Base-by-base conservation (phyloP, 257 asterid species). In the Przewalskia tangutica region DNA sequence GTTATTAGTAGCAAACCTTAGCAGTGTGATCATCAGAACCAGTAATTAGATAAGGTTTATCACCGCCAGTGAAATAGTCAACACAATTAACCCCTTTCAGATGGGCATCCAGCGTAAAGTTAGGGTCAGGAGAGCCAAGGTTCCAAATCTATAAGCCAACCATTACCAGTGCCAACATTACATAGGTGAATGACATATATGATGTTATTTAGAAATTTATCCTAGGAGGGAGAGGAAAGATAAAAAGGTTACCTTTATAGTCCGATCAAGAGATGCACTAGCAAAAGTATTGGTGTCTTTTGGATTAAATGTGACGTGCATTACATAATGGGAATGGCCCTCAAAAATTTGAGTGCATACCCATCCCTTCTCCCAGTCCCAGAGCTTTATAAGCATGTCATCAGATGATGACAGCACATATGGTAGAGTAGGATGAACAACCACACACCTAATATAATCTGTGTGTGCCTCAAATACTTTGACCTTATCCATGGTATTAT, bases 281-380 rank as follows among this genome's bases (percentile, higher is more conserved):
- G 99, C 99, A 89, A 96, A 96, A 67, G 99, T 96, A 83, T 96
- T 94, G 70, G 98, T 96, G 82, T 96, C 99, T 88, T 96, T 96
- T 59, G 99, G 99, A 88, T 94, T 94, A 90, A 96, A 93, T 18
- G 98, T 93, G 84, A 96, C 99, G 91, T 96, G 99, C 99, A 96
- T 96, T 84, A 96, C 98, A 42, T 96, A 96, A 90, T 96, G 99
- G 82, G 99, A 96, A 85, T 96, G 99, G 63, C 98, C 99, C 89
- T 96, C 99, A 84, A 94, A 96, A 81, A 96, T 94, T 85, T 96
- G 99, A 85, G 98, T 94, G 90, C 98, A 94, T 38, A 83, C 83
- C 98, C 98, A 94, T 27, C 98, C 99, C 89, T 94, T 96, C 84
- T 96, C 99, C 99, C 99, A 96, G 89, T 96, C 99, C 99, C 99